Conservation (phyloP, 352 stramenopile species). For the Globisporangium cystogenes region DNA sequence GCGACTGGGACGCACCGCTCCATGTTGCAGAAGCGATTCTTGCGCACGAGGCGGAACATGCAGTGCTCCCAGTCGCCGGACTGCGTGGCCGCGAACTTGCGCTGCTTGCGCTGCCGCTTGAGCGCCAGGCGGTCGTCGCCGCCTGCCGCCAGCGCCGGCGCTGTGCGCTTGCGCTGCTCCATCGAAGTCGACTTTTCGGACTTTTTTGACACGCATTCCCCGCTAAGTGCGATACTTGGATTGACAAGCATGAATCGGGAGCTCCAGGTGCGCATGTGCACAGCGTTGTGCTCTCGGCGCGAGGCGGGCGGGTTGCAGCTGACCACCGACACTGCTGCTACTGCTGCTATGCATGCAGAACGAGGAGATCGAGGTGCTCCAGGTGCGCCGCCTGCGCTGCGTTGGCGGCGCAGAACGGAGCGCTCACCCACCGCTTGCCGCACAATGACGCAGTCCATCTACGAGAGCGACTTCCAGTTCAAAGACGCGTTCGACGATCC, state of each 20-base stretch:
- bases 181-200: too few species aligned
- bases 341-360: conserved; percentile 21
- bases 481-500: conserved; percentile 40
- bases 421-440: not conserved
- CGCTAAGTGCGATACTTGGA: not conserved
- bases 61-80: conserved; percentile 65
- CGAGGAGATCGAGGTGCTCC: conserved; percentile 72
- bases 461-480: conserved; percentile 58
- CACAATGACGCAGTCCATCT: conserved; percentile 54
- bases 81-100: conserved; percentile 41
- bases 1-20: conserved; percentile 27
- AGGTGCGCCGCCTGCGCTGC: conserved; percentile 27
- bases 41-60: conserved; percentile 75
- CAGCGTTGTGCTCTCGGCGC: not conserved
- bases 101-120: conserved; percentile 61
- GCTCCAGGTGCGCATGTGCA: conserved; percentile 34
- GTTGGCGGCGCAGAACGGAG: not conserved
- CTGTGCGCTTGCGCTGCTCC: conserved; percentile 28
- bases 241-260: conserved; percentile 30
- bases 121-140: conserved; percentile 5
- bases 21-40: conserved; percentile 84
- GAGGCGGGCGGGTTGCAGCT: not conserved
- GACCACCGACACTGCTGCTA: not conserved
- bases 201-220: not conserved
- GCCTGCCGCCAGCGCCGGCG: not conserved